Evolutionary conservation across 2,329 filamentous ascomycete species (phyloP), one percentile per base, ranked within the genome.

Genomic region (Monosporascus ibericus): DNA sequence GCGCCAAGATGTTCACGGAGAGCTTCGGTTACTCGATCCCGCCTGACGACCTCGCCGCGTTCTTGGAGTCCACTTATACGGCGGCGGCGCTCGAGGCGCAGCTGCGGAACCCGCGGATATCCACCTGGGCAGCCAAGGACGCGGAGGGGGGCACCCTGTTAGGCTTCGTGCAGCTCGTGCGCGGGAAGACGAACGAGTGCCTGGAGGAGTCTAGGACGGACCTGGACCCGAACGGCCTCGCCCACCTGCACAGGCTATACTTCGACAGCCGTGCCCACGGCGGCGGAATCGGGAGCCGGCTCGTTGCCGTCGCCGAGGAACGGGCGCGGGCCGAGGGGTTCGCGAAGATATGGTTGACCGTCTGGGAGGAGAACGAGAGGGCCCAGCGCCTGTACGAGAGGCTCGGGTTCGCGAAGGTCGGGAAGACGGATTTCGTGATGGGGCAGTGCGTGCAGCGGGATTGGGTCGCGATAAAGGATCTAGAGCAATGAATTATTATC

Each of bases 191-290:
- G 8, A 57, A 62, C 22, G 47, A 55, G 17, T 59, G 58, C 46
- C 44, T 66, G 3, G 51, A 52, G 3, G 61, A 60, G 0, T 5
- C 51, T 14, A 27, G 25, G 6, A 53, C 55, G 14, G 53, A 58
- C 11, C 27, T 58, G 5, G 53, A 55, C 2, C 50, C 51, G 14
- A 30, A 11, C 27, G 27, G 3, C 9, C 58, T 64, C 27, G 63
- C 63, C 11, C 60, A 65, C 44, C 56, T 68, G 8, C 55, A 64
- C 30, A 54, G 60, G 38, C 57, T 68, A 24, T 68, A 66, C 52
- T 62, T 68, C 48, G 60, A 61, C 48, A 55, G 54, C 0, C n/a
- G 50, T 1, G 58, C 59, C 11, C 65, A 68, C 15, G 65, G 65
- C 15, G 49, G 54, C 5, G 65, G 65, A 15, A 59, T 66, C 27